Base-by-base conservation (phyloP, 2,329 filamentous ascomycete species). In the Catunica adiposa region DNA sequence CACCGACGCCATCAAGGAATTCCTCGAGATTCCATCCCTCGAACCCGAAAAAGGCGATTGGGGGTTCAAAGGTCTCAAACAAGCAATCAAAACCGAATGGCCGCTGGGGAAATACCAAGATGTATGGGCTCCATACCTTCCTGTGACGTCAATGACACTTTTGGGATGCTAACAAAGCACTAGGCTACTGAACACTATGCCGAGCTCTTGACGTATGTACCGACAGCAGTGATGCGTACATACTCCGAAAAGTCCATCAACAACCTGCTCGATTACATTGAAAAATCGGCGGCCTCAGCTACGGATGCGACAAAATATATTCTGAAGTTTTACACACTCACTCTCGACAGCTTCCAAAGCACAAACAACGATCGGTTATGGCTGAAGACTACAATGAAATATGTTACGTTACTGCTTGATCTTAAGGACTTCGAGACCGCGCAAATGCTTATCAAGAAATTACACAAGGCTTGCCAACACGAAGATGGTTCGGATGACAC, bases 231-330 rank as follows among this genome's bases (percentile, higher is more conserved):
- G 50, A 97, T 92, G 42, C 82, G 92, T 60, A 98, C 97, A 70
- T 97, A 97, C 70, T 96, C 92, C 1, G 92, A 98, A 69, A 97
- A 97, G 68, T 97, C 90, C 11, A 95, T 98, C 72, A 97, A 97
- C 71, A 97, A 96, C 68, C 95, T 98, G 83, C 81, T 98, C 50
- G 92, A 97, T 71, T 94, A 85, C 67, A 92, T 98, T 61, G 90
- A 97, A 69, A 97, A 96, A 70, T 86, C 80, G n/a, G 76, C 80
- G 11, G 77, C 83, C 23, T 82, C 80, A 26, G 9, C 34, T n/a
- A 70, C 80, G 40, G 83, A 83, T 57, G 78, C 81, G 6, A 79
- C 82, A 46, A 82, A 85, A 23, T 84, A 84, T 64, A 94, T 97
- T 82, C 90, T 96, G 67, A 79, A 87, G 61, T 95, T 98, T 73